Base-by-base conservation (phyloP, 176 grass and related monocot genomes). In the Musa acuminata region DNA sequence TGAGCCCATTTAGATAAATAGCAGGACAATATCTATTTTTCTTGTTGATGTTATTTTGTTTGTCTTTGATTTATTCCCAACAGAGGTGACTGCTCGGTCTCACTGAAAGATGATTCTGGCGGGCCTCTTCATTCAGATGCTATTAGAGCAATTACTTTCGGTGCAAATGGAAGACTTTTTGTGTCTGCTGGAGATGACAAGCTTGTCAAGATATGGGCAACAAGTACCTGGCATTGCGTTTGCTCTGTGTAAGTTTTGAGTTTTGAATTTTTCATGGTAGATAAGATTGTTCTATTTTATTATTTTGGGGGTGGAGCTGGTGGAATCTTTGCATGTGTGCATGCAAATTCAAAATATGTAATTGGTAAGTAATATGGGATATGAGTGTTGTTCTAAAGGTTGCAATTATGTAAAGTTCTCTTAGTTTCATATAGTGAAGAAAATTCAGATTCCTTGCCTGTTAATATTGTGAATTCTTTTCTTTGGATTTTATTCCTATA, bases 101-200 rank as follows among this genome's bases (percentile, higher is more conserved):
- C 75, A 2, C 72, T 85, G 72, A 58, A 64, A 55, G 84, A 93
- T 49, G 60, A 94, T 72, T 81, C 75, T 52, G 75, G 78, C 1
- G 78, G 82, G 0, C 62, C 29, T 65, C 82, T 82, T 75, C 95
- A 94, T 87, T 87, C 82, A 1, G 90, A 90, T 50, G 75, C 90
- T 24, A 87, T 94, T 78, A 93, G 90, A 84, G 78, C 80, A 59
- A 84, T 94, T 55, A 75, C 75, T 19, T 99, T 91, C 66, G 85
- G 82, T 72, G 62, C 27, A 25, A 74, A 78, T 74, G 88, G 88
- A 76, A 53, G n/a, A 29, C 29, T 94, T 8, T 91, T 99, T 50
- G 86, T 79, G 62, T 99, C 90, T 0, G 88, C 88, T 53, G 88
- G 95, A 23, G 95, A 99, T 24, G 86, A 99, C 66, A 99, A 91